phyloP scores from a whole-genome alignment of 2,329 filamentous ascomycete genomes.

The Corynespora cassiicola region DNA sequence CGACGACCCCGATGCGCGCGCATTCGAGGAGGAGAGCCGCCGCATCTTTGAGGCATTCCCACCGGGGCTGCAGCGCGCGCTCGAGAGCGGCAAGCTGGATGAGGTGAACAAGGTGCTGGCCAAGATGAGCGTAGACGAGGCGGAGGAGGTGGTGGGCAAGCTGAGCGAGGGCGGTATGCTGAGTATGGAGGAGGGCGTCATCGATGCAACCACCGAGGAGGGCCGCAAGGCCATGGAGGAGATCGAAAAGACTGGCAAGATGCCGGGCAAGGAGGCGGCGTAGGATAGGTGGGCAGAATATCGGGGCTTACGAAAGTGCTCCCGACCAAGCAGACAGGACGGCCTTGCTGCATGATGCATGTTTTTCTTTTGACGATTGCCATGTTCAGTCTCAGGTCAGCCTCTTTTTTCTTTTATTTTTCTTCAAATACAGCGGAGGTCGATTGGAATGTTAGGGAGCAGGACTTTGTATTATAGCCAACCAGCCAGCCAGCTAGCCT shows the following conservation, averaged over 20 bases:
- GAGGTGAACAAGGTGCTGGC: slow-evolving; percentile 87
- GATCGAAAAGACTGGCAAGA: slow-evolving; percentile 55
- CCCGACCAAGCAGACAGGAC: too few species aligned
- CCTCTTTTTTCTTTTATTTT: too few species aligned
- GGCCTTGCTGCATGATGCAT: too few species aligned
- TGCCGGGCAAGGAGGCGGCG: slow-evolving; percentile 58
- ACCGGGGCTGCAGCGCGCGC: slow-evolving; percentile 78
- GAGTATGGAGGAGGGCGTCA: slow-evolving; percentile 89
- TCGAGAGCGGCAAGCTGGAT: slow-evolving; percentile 89
- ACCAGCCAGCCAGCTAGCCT: too few species aligned
- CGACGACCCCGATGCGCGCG: slow-evolving; percentile 60
- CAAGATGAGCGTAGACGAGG: slow-evolving; percentile 86
- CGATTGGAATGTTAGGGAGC: too few species aligned
- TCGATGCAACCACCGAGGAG: slow-evolving; percentile 91
- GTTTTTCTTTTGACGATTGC: too few species aligned
- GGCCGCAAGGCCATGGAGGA: slow-evolving; percentile 79
- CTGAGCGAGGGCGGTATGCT: slow-evolving; percentile 86
- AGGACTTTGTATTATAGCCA: slow-evolving; percentile 1
- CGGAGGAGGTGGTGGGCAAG: slow-evolving; percentile 82
- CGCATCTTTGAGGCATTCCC: slow-evolving; percentile 84
- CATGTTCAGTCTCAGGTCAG: too few species aligned
- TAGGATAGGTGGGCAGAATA: slow-evolving; percentile 5
- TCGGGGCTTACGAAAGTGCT: too few species aligned
- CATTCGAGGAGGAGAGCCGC: slow-evolving; percentile 65
- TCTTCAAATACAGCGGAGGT: too few species aligned